Evolutionary conservation across 352 stramenopile species (phyloP).

Genomic region (Globisporangium lucens): DNA sequence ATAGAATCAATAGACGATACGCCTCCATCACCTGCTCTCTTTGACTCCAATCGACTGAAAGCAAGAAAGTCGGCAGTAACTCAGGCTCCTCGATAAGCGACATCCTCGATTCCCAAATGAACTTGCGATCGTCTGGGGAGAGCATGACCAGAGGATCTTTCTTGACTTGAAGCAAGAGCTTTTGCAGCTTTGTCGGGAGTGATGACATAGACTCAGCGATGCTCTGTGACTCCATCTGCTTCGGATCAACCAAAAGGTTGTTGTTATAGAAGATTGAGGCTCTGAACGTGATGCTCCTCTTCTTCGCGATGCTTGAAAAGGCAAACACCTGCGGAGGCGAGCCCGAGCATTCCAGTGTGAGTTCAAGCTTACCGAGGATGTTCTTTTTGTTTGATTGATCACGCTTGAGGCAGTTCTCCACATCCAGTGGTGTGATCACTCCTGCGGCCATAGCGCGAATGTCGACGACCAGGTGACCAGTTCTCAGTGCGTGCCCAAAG

Average conservation of each 20-base stretch:
- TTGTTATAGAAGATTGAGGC: conserved; percentile 67
- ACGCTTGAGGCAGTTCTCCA: conserved; percentile 64
- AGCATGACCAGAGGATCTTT: conserved; percentile 65
- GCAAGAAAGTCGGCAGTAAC: conserved; percentile 81
- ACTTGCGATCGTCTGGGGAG: conserved; percentile 48
- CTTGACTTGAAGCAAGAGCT: conserved; percentile 49
- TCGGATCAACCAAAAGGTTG: conserved; percentile 5
- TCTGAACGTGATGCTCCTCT: conserved; percentile 53
- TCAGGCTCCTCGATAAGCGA: conserved; percentile 63
- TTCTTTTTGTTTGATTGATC: conserved; percentile 29
- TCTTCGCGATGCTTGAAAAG: conserved; percentile 57
- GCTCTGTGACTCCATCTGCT: neutral
- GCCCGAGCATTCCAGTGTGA: conserved; percentile 48
- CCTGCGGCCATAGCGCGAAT: conserved; percentile 4
- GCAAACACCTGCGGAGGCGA: conserved; percentile 41
- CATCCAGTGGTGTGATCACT: conserved; percentile 63
- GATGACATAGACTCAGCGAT: conserved; percentile 23
- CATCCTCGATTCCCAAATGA: conserved; percentile 71
- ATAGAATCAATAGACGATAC: conserved; percentile 75
- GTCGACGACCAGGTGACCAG: conserved; percentile 44
- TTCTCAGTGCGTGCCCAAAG: conserved; percentile 70
- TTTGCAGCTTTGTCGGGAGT: conserved; percentile 34
- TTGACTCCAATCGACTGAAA: conserved; percentile 83
- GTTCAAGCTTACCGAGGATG: conserved; percentile 37
- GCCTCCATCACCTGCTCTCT: conserved; percentile 74